Conservation (phyloP, 805 yeast species). For the Saccharomycopsis sp. region DNA sequence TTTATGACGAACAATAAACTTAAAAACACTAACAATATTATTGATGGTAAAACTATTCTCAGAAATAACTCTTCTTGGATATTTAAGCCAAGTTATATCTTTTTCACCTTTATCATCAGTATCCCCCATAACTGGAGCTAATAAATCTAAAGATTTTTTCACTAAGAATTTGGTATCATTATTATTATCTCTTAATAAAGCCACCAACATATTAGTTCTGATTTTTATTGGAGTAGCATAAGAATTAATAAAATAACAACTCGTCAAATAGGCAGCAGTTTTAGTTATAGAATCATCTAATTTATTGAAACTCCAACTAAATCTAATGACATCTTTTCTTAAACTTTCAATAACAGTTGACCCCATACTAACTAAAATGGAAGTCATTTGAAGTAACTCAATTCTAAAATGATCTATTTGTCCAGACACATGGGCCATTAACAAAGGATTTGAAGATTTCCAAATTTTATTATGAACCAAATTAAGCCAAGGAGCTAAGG, state of each 20-base stretch:
- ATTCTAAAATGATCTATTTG: constrained; percentile 64
- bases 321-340: constrained; percentile 80
- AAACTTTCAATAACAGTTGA: constrained; percentile 47
- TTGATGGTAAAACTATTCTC: constrained; percentile 68
- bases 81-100: constrained; percentile 59
- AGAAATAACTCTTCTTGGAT: constrained; percentile 86
- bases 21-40: constrained; percentile 82
- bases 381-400: constrained; percentile 72
- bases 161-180: constrained; percentile 77
- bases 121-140: constrained; percentile 78
- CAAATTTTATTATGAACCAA: constrained; percentile 58
- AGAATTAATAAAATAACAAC: constrained; percentile 74
- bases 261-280: constrained; percentile 86
- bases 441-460: constrained; percentile 48
- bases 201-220: constrained; percentile 87
- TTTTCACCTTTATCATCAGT: constrained; percentile 40
- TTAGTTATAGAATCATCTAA: constrained; percentile 82
- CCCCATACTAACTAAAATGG: constrained; percentile 61
- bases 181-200: constrained; percentile 74
- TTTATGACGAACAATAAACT: constrained; percentile 77
- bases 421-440: constrained; percentile 48
- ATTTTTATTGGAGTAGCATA: constrained; percentile 85
- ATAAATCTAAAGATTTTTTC: constrained; percentile 72
- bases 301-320: constrained; percentile 88
- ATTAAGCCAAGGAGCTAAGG: constrained; percentile 50